These are phyloP conservation scores for Calcarisporium arbuscula DNA, from an alignment of 2,329 filamentous ascomycete genomes.

Conservation along the genomic window DNA sequence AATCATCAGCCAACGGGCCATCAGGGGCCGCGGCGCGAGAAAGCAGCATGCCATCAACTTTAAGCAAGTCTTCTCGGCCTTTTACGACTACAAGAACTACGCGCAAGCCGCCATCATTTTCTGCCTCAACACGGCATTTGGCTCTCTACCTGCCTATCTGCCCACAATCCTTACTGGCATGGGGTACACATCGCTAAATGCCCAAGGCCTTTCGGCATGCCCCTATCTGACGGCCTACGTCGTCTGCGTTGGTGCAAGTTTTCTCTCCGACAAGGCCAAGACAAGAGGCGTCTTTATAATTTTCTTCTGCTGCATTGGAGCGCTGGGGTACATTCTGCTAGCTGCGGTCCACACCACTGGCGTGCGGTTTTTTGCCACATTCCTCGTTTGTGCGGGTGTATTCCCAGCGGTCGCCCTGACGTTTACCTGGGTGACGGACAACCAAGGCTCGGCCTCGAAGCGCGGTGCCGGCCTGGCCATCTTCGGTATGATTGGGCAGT, in stretches of 20 bases:
- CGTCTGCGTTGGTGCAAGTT: constrained; percentile 54
- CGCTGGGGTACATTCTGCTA: constrained; percentile 58
- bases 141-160: constrained; percentile 53
- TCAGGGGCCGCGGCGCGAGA: constrained; percentile 37
- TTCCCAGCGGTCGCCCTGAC: constrained; percentile 65
- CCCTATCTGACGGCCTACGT: constrained; percentile 64
- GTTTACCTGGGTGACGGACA: constrained; percentile 64
- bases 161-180: constrained; percentile 58
- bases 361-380: constrained; percentile 41
- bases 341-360: constrained; percentile 40
- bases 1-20: constrained; percentile 46
- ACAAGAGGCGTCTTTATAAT: constrained; percentile 58
- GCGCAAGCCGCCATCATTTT: constrained; percentile 36
- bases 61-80: constrained; percentile 38
- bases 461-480: constrained; percentile 55
- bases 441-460: constrained; percentile 61
- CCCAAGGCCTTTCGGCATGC: constrained; percentile 66
- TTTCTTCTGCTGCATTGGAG: constrained; percentile 48
- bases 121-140: constrained; percentile 29
- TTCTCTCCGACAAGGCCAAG: constrained; percentile 57
- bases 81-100: constrained; percentile 45
- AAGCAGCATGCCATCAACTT: constrained; percentile 39
- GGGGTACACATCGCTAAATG: constrained; percentile 60
- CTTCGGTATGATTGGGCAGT: constrained; percentile 16
- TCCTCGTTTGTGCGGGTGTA: constrained; percentile 36